phyloP scores from a whole-genome alignment of 2,329 filamentous ascomycete genomes.

The Penicillium sumatraense region DNA sequence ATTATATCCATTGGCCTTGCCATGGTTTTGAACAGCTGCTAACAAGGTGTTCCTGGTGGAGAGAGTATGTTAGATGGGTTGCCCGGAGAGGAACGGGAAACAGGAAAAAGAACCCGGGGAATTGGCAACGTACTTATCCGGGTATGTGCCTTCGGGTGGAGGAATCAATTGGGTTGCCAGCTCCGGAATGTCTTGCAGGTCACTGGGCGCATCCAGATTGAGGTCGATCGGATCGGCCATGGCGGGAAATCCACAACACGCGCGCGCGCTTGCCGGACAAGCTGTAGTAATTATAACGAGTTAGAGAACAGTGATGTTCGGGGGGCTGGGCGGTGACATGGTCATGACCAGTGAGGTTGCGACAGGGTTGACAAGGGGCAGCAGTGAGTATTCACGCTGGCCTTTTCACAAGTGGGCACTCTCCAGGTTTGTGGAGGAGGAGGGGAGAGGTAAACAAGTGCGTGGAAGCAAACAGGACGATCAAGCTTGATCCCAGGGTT shows the following conservation, averaged over 20 bases:
- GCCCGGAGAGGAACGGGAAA: not conserved
- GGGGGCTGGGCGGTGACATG: not conserved
- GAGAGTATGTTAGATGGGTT: constrained; percentile 9
- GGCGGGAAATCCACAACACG: constrained; percentile 21
- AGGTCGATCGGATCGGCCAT: constrained; percentile 50
- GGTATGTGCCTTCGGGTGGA: constrained; percentile 49
- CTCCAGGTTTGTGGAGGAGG: too few species aligned
- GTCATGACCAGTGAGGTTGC: not conserved
- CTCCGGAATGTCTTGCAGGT: constrained; percentile 51
- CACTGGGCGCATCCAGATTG: constrained; percentile 50
- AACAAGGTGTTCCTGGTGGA: constrained; percentile 40
- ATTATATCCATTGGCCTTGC: constrained; percentile 50
- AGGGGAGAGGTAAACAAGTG: constrained; percentile 34
- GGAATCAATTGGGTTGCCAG: constrained; percentile 47
- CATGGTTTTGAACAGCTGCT: constrained; percentile 46
- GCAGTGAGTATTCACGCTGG: not conserved
- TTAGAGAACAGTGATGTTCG: not conserved
- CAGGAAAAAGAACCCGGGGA: not conserved
- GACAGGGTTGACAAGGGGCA: not conserved
- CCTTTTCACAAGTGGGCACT: constrained; percentile 11
- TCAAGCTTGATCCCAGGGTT: constrained; percentile 23
- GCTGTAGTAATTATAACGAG: not conserved
- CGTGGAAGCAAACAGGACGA: constrained; percentile 44
- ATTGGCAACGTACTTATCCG: constrained; percentile 43
- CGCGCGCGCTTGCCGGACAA: constrained; percentile 20